Conservation (phyloP, 129 eudicot genomes). For the Chrysanthemum seticuspe region DNA sequence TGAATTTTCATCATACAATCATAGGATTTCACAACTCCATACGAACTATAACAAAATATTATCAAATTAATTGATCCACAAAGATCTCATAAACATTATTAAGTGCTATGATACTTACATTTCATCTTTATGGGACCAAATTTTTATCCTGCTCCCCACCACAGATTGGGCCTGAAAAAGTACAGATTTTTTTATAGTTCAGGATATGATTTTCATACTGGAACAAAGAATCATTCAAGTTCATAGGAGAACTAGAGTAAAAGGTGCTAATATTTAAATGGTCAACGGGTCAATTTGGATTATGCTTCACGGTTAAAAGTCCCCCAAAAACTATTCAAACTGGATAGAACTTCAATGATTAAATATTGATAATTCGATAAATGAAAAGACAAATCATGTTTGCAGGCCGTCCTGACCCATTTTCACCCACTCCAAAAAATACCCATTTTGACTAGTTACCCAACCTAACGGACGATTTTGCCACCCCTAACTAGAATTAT, state of each 20-base stretch:
- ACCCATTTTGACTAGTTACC: not conserved
- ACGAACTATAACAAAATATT: slow-evolving; percentile 23
- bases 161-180: slow-evolving; percentile 25
- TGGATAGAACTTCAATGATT: not conserved
- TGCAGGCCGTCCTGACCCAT: not conserved
- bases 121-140: slow-evolving; percentile 63
- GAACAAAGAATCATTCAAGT: not conserved
- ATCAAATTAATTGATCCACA: not conserved
- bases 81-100: slow-evolving; percentile 11
- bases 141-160: slow-evolving; percentile 54
- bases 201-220: not conserved
- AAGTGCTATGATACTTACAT: slow-evolving; percentile 34
- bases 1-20: slow-evolving; percentile 14
- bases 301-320: not conserved
- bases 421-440: slow-evolving; percentile 2
- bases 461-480: not conserved
- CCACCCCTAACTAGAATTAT: slow-evolving; percentile 2
- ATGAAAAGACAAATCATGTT: not conserved
- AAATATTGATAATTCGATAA: not conserved
- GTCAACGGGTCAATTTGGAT: not conserved
- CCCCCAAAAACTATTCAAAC: not conserved
- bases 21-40: slow-evolving; percentile 31
- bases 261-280: not conserved
- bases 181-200: slow-evolving; percentile 1
- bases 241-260: not conserved